phyloP scores from a whole-genome alignment of 2,329 filamentous ascomycete species.

The Neonectria magnoliae region DNA sequence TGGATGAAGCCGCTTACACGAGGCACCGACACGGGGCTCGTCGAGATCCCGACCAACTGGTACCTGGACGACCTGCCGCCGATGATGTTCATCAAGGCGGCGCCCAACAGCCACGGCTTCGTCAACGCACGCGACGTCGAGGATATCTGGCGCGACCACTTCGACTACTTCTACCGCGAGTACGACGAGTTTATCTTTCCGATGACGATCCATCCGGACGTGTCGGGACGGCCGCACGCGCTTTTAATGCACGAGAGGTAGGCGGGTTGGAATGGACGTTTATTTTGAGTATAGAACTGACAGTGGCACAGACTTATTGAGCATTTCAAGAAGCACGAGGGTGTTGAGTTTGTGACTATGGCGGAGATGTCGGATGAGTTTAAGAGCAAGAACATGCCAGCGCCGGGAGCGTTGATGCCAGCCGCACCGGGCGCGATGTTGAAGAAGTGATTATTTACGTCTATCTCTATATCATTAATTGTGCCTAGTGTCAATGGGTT shows the following conservation, averaged over 20 bases:
- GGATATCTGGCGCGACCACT: constrained; percentile 73
- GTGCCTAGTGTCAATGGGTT: background rate
- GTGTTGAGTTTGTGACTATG: constrained; percentile 75
- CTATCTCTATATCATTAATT: background rate
- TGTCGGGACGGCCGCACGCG: constrained; percentile 76
- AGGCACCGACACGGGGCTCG: constrained; percentile 68
- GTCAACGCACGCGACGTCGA: constrained; percentile 68
- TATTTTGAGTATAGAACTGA: background rate
- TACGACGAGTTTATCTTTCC: constrained; percentile 82
- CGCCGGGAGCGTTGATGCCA: constrained; percentile 69
- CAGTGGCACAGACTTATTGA: constrained; percentile 60
- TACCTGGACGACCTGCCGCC: constrained; percentile 73
- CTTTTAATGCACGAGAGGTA: constrained; percentile 74
- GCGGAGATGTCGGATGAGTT: constrained; percentile 78
- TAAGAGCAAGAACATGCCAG: constrained; percentile 70
- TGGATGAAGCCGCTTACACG: constrained; percentile 63
- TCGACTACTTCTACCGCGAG: constrained; percentile 79
- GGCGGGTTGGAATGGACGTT: background rate
- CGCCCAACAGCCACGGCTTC: constrained; percentile 72
- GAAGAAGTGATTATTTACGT: constrained; percentile 38
- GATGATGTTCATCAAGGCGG: constrained; percentile 78
- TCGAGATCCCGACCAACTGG: constrained; percentile 71
- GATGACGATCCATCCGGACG: constrained; percentile 80
- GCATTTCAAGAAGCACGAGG: constrained; percentile 69
- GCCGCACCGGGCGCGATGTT: constrained; percentile 63